These are phyloP conservation scores for Inonotus obliquus DNA, from an alignment of 1,284 basidiomycete species.

Conservation along the genomic window DNA sequence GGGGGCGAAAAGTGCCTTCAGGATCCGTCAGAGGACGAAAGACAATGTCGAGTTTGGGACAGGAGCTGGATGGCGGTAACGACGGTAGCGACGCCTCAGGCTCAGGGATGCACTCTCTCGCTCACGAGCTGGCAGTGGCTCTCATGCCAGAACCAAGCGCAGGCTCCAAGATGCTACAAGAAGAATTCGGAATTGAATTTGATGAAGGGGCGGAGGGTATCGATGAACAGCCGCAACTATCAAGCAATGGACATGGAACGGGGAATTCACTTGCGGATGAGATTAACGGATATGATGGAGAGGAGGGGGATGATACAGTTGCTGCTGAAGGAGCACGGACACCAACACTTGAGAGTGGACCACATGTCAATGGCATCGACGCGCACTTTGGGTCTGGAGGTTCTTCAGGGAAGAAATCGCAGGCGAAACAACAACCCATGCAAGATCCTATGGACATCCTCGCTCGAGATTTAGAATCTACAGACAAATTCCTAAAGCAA, in stretches of 20 bases:
- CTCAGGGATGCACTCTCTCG: constrained; percentile 54
- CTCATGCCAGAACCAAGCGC: constrained; percentile 77
- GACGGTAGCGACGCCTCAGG: constrained; percentile 25
- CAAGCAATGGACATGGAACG: constrained; percentile 24
- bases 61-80: constrained; percentile 6
- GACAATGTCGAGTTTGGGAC: constrained; percentile 4
- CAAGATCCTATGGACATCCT: constrained; percentile 69
- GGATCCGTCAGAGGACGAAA: constrained; percentile 6
- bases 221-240: constrained; percentile 39
- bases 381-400: constrained; percentile 11
- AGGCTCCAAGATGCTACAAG: constrained; percentile 68
- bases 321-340: background rate
- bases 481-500: constrained; percentile 69
- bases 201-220: constrained; percentile 81
- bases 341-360: constrained; percentile 4
- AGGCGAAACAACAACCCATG: constrained; percentile 30
- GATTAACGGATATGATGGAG: constrained; percentile 15
- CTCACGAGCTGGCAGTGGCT: constrained; percentile 77
- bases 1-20: constrained; percentile 2
- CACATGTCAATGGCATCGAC: constrained; percentile 7
- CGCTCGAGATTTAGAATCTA: constrained; percentile 66
- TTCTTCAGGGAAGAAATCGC: background rate
- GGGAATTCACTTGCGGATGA: constrained; percentile 28
- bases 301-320: background rate
- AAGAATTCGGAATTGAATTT: constrained; percentile 82